These are phyloP conservation scores for Chaetomiaceae sp. DNA, from an alignment of 2,329 filamentous ascomycete genomes.

Conservation along the genomic window DNA sequence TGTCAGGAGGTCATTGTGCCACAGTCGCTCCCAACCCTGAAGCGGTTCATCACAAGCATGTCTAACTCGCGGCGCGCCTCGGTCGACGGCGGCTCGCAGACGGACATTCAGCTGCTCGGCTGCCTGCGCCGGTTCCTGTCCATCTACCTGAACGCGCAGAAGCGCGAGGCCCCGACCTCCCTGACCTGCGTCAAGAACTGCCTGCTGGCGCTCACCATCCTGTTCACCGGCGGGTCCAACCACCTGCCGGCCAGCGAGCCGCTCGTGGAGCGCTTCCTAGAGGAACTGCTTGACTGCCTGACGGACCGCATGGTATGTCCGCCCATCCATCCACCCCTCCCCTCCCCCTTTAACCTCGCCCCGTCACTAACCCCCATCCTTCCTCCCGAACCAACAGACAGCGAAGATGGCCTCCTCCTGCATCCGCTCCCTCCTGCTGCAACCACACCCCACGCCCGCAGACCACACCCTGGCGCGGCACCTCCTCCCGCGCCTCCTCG, in stretches of 20 bases:
- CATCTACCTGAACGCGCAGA: slow-evolving; percentile 71
- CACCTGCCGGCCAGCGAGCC: slow-evolving; percentile 69
- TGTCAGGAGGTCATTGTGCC: slow-evolving; percentile 88
- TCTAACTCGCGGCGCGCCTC: slow-evolving; percentile 39
- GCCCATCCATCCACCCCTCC: too few relatives aligned
- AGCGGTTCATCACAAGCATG: slow-evolving; percentile 79
- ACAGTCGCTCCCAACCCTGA: slow-evolving; percentile 82
- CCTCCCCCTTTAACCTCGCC: neutral
- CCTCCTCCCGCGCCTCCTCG: slow-evolving; percentile 67
- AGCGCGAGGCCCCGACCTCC: slow-evolving; percentile 66
- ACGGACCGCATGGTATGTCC: slow-evolving; percentile 59
- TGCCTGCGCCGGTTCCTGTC: slow-evolving; percentile 77
- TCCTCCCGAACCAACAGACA: slow-evolving; percentile 43
- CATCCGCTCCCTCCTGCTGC: slow-evolving; percentile 72
- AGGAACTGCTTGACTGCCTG: slow-evolving; percentile 80
- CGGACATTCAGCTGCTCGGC: slow-evolving; percentile 66
- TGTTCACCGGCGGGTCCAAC: slow-evolving; percentile 75
- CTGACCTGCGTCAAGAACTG: slow-evolving; percentile 89
- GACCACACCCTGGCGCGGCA: slow-evolving; percentile 69
- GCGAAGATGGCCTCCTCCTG: slow-evolving; percentile 88
- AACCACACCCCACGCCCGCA: slow-evolving; percentile 47
- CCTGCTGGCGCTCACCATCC: slow-evolving; percentile 78
- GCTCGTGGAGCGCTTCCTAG: slow-evolving; percentile 66
- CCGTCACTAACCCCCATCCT: neutral
- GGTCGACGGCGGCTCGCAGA: slow-evolving; percentile 41